Evolutionary conservation across 2,329 filamentous ascomycete species (phyloP).

Genomic region (Neocatenulostroma microsporum): DNA sequence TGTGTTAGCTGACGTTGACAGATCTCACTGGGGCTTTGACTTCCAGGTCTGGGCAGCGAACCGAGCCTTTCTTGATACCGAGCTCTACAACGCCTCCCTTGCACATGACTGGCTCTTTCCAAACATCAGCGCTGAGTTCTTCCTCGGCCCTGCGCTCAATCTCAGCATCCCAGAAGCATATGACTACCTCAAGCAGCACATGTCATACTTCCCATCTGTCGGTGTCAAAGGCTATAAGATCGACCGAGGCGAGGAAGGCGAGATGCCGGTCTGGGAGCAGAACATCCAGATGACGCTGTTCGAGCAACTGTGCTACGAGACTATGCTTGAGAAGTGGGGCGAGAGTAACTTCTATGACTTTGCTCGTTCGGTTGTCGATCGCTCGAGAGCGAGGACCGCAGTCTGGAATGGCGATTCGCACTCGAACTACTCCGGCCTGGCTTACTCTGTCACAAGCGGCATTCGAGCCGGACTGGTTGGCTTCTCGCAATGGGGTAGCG

Average conservation of each 20-base stretch:
- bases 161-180: slow-evolving; percentile 32
- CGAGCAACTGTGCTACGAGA: slow-evolving; percentile 27
- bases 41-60: slow-evolving; percentile 34
- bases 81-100: slow-evolving; percentile 27
- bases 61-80: slow-evolving; percentile 27
- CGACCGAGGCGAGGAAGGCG: slow-evolving; percentile 33
- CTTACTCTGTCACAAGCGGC: slow-evolving; percentile 2
- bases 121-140: slow-evolving; percentile 21
- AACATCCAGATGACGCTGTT: slow-evolving; percentile 31
- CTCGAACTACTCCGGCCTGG: slow-evolving; percentile 26
- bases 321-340: slow-evolving; percentile 28
- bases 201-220: slow-evolving; percentile 27
- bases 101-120: slow-evolving; percentile 29
- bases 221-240: slow-evolving; percentile 35
- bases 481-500: background rate
- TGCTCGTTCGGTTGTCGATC: slow-evolving; percentile 29
- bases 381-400: slow-evolving; percentile 24
- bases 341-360: slow-evolving; percentile 28
- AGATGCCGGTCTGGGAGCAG: slow-evolving; percentile 32
- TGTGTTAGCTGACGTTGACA: slow-evolving; percentile 2
- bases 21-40: slow-evolving; percentile 23
- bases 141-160: slow-evolving; percentile 30
- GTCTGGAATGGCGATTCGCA: slow-evolving; percentile 33
- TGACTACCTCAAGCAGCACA: slow-evolving; percentile 26
- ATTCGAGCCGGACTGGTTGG: slow-evolving; percentile 1